Evolutionary conservation across 2,329 filamentous ascomycete species (phyloP).

Genomic region (Phyllosticta capitalensis): DNA sequence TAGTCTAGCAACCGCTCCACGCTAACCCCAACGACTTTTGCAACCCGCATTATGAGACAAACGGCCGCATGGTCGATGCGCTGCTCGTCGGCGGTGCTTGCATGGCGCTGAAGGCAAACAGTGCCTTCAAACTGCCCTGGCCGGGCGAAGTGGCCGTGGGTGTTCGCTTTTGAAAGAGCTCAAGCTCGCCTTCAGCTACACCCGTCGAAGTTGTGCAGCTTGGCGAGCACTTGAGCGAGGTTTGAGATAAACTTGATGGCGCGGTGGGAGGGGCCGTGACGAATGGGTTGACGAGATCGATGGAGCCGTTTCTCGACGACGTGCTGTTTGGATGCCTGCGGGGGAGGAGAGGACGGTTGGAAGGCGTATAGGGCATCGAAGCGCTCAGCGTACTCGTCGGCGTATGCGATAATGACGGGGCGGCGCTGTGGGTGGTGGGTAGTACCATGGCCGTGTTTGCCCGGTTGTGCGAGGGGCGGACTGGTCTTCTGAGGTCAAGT

Average conservation of each 20-base stretch:
- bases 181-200: slow-evolving; percentile 26
- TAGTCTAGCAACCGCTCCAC: slow-evolving; percentile 3
- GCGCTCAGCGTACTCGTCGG: slow-evolving; percentile 37
- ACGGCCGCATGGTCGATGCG: slow-evolving; percentile 7
- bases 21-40: neutral
- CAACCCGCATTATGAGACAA: slow-evolving; percentile 2
- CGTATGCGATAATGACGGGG: slow-evolving; percentile 39
- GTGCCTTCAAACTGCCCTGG: slow-evolving; percentile 28
- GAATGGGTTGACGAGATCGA: slow-evolving; percentile 37
- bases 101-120: slow-evolving; percentile 21
- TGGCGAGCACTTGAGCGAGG: slow-evolving; percentile 25
- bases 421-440: slow-evolving; percentile 17
- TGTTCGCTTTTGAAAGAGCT: slow-evolving; percentile 26
- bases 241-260: slow-evolving; percentile 23
- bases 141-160: slow-evolving; percentile 25
- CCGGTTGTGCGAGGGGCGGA: slow-evolving; percentile 15
- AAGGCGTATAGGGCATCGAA: slow-evolving; percentile 33
- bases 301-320: slow-evolving; percentile 31
- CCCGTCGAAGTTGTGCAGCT: slow-evolving; percentile 25
- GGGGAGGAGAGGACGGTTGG: slow-evolving; percentile 28
- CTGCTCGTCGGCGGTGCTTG: slow-evolving; percentile 9
- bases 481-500: neutral
- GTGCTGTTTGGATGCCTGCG: slow-evolving; percentile 30
- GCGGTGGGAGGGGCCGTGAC: slow-evolving; percentile 16
- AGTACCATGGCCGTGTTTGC: slow-evolving; percentile 14